Percentiles rank a stretch among this genome's conserved stretches.
These are phyloP conservation scores for Colletotrichum costaricense DNA, from an alignment of 2,329 filamentous ascomycete species.

Conservation along the genomic window DNA sequence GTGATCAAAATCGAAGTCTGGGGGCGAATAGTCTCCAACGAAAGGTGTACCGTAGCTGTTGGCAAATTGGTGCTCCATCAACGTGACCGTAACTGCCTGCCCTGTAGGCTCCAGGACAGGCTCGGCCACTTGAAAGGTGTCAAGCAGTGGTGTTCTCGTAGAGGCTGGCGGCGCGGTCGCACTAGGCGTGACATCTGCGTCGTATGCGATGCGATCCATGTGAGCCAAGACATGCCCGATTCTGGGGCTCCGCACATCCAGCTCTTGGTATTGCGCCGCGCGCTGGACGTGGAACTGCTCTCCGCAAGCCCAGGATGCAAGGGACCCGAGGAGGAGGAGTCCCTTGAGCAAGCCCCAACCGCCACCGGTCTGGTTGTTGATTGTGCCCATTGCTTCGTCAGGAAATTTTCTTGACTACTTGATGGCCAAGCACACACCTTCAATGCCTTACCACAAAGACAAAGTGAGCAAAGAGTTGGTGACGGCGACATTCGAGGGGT, in stretches of 20 bases:
- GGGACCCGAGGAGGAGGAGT: neutral
- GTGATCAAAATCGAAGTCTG: slow-evolving; percentile 76
- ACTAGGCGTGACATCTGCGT: neutral
- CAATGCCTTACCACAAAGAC: neutral
- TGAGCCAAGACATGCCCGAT: slow-evolving; percentile 12
- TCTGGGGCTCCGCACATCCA: neutral
- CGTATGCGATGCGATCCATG: slow-evolving; percentile 13
- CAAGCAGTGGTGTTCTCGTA: slow-evolving; percentile 46
- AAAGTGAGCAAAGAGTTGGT: neutral
- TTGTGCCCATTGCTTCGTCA: neutral
- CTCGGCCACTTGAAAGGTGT: slow-evolving; percentile 77
- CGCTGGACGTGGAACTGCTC: slow-evolving; percentile 9
- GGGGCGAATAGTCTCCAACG: slow-evolving; percentile 75
- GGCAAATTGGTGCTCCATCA: slow-evolving; percentile 79
- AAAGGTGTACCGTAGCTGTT: slow-evolving; percentile 79
- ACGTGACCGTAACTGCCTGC: slow-evolving; percentile 52
- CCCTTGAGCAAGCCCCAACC: neutral
- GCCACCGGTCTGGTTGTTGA: neutral
- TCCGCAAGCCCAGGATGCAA: neutral
- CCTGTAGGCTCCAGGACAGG: slow-evolving; percentile 63
- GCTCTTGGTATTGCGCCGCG: neutral
- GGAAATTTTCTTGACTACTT: no score
- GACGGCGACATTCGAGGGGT: neutral
- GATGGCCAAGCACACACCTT: neutral
- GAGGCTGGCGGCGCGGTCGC: neutral